Evolutionary conservation across 1,284 basidiomycete genomes (phyloP).

Genomic region (Malassezia caprae): DNA sequence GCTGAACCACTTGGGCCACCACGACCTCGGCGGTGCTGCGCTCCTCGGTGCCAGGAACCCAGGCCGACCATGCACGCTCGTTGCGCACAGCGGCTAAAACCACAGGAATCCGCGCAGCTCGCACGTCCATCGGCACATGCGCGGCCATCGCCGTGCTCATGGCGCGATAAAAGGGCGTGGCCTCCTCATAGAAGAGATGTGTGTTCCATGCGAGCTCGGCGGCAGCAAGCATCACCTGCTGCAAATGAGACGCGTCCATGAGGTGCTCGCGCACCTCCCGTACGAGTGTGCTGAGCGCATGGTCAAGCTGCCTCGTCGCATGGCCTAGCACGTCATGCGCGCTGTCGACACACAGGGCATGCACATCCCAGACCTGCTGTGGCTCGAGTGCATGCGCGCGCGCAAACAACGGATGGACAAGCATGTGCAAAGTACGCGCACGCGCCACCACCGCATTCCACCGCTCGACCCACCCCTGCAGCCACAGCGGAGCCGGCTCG

Average conservation of each 20-base stretch:
- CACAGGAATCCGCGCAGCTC: background rate
- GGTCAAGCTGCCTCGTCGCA: background rate
- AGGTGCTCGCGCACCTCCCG: background rate
- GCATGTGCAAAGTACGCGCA: background rate
- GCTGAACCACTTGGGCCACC: slow-evolving; percentile 18
- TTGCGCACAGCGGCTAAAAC: background rate
- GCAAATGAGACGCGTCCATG: background rate
- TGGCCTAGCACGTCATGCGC: background rate
- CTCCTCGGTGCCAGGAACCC: background rate
- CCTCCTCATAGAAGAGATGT: background rate
- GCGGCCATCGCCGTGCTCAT: background rate
- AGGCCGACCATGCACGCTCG: background rate
- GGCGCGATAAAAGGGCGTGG: background rate
- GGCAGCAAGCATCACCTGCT: background rate
- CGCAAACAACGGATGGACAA: background rate
- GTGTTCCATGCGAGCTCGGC: background rate
- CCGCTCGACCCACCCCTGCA: background rate
- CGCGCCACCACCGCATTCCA: background rate
- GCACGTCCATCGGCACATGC: background rate
- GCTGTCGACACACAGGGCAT: background rate
- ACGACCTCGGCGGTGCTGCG: background rate
- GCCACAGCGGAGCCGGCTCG: background rate
- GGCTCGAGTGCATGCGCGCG: background rate
- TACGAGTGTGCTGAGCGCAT: background rate
- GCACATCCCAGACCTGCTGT: background rate